These are phyloP conservation scores for Hyaloscypha hepaticicola DNA, from an alignment of 495 filamentous ascomycete species.

Conservation along the genomic window DNA sequence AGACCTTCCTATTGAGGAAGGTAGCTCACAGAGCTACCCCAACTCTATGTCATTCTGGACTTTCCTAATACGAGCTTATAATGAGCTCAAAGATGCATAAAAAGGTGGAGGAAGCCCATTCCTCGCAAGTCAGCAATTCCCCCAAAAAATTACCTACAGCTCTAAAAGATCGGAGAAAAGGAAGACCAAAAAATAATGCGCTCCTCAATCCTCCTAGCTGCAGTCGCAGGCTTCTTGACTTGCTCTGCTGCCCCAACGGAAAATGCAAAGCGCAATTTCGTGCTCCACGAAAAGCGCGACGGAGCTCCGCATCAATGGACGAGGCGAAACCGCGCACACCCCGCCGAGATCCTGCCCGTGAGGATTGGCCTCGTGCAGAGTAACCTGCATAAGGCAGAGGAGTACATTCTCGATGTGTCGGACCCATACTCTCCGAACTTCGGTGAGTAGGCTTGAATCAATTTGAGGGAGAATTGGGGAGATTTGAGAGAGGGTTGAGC, in stretches of 20 bases:
- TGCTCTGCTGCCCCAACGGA: slow-evolving; percentile 12
- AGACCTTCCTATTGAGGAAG: slow-evolving; percentile 12
- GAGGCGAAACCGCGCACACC: slow-evolving; percentile 14
- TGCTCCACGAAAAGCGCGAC: slow-evolving; percentile 28
- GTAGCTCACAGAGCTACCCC: too few species aligned
- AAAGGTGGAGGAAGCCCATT: background rate
- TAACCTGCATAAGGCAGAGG: slow-evolving; percentile 35
- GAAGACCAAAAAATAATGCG: too few species aligned
- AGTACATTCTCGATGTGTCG: slow-evolving; percentile 34
- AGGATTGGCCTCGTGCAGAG: slow-evolving; percentile 35
- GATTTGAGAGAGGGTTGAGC: background rate
- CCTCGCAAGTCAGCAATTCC: background rate
- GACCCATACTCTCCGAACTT: slow-evolving; percentile 33
- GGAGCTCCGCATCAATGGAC: slow-evolving; percentile 16
- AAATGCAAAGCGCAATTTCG: slow-evolving; percentile 12
- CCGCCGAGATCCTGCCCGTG: slow-evolving; percentile 24
- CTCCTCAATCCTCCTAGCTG: slow-evolving; percentile 4
- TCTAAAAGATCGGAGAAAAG: too few species aligned
- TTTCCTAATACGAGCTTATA: background rate
- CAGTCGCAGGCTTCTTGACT: slow-evolving; percentile 5
- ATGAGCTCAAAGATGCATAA: background rate
- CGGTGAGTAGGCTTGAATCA: slow-evolving; percentile 19
- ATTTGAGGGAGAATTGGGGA: background rate
- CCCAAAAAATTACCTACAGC: too few species aligned
- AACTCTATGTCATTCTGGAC: background rate